Evolutionary conservation across 352 stramenopile genomes (phyloP).

Genomic region (Phytophthora agathidicida): DNA sequence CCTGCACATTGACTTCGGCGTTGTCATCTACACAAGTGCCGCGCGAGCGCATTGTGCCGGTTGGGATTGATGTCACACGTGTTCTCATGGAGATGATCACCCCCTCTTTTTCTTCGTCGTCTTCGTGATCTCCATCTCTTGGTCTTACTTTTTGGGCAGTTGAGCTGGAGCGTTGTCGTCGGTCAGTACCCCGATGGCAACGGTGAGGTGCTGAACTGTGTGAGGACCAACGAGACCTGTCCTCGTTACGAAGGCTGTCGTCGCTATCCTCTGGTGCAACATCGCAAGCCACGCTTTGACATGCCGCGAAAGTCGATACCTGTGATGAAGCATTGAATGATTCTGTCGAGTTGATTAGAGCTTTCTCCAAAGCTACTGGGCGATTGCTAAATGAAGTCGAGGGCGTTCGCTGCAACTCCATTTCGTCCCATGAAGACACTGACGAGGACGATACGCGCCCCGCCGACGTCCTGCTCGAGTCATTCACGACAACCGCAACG

Average conservation of each 20-base stretch:
- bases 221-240: constrained; percentile 7
- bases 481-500: constrained; percentile 20
- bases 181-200: background rate
- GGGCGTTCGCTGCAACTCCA: background rate
- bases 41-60: background rate
- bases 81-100: background rate
- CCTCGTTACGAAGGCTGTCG: background rate
- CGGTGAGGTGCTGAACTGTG: background rate
- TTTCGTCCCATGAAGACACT: background rate
- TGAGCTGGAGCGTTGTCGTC: background rate
- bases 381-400: background rate
- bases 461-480: constrained; percentile 5
- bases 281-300: constrained; percentile 44
- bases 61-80: constrained; percentile 4
- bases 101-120: constrained; percentile 8
- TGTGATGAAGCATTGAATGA: background rate
- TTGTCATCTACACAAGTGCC: background rate
- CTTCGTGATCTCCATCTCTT: constrained; percentile 13
- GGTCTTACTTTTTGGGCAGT: constrained; percentile 35
- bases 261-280: constrained; percentile 32
- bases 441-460: constrained; percentile 14
- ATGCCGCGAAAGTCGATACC: constrained; percentile 20
- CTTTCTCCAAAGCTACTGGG: constrained; percentile 15
- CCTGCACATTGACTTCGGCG: constrained; percentile 10
- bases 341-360: background rate